Evolutionary conservation across 2,329 filamentous ascomycete species (phyloP), one percentile per base, ranked within the genome.

Genomic region (Coniella lustricola): DNA sequence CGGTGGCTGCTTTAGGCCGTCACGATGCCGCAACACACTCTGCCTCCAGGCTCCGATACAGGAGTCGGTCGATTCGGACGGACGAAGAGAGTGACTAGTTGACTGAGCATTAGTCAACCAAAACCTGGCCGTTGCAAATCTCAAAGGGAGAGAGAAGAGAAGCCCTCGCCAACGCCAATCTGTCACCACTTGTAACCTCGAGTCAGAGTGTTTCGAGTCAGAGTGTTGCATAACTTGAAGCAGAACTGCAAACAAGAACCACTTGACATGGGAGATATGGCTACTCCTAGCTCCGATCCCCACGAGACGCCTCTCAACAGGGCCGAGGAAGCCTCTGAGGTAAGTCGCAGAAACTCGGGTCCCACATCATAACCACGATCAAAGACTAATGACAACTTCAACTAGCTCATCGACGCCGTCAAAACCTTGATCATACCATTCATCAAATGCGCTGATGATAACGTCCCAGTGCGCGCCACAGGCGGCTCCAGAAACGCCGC

Each of bases 361-460:
- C 8, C 39, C 40, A 13, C 25, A 33, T 12, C 32, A 17, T 14
- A 4, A 4, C 39, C 32, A n/a, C 20, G 3, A 2, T 7, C 39
- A 35, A 18, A 21, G 4, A 7, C 29, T 49, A 18, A 38, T n/a
- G n/a, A n/a, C n/a, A n/a, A n/a, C 54, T 51, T 29, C 35, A 8
- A 13, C 12, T 36, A 90, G 85, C 75, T 90, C 40, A 74, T 90
- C 42, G 71, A 76, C 48, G 77, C 84, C 3, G 77, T 90, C 42
- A 78, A 84, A 64, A 68, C 73, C 8, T 72, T 89, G 47, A 77
- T 90, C 49, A 68, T 89, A 17, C 82, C 83, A 0, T 90, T 85
- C 64, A 81, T 91, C 57, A 74, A 71, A 52, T 71, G 75, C n/a
- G 84, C 86, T 35, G 85, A 90, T 64, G 73, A 82, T 48, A 76